Evolutionary conservation across 176 grass and related monocot species (phyloP).

Genomic region (Musa troglodytarum): DNA sequence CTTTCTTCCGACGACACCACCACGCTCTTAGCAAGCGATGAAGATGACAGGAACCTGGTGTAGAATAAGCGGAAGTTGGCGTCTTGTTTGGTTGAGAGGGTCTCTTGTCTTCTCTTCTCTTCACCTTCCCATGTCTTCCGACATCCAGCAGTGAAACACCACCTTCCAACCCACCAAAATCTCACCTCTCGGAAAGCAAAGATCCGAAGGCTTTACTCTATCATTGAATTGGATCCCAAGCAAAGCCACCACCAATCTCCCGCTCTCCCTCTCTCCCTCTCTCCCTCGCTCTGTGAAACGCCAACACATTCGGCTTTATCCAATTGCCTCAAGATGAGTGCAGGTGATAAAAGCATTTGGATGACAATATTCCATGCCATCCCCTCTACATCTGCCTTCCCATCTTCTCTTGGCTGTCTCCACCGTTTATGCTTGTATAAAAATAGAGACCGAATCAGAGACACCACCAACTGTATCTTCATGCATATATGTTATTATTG

Average conservation of each 20-base stretch:
- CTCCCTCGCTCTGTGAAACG: too few relatives aligned
- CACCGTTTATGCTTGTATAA: background rate
- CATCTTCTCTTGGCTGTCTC: background rate
- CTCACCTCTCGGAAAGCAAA: constrained; percentile 38
- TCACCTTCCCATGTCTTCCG: background rate
- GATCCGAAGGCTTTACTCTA: constrained; percentile 30
- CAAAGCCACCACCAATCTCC: constrained; percentile 39
- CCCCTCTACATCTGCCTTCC: constrained; percentile 29
- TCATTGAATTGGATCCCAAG: constrained; percentile 36
- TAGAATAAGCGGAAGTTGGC: background rate
- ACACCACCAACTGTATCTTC: constrained; percentile 21
- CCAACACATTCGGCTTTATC: background rate
- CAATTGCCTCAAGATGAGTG: background rate
- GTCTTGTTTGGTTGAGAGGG: too few relatives aligned
- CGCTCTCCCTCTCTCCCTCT: too few relatives aligned
- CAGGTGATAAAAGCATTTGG: too few relatives aligned
- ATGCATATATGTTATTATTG: too few relatives aligned
- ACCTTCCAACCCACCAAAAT: constrained; percentile 10
- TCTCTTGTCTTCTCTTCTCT: background rate
- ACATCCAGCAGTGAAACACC: constrained; percentile 8
- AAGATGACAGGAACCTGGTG: background rate
- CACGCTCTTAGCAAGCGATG: too few relatives aligned
- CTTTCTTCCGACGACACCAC: too few relatives aligned
- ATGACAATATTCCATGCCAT: constrained; percentile 32
- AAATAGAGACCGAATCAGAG: constrained; percentile 28